A percentile compares a stretch with the other conserved stretches of the same genome.
Conservation (phyloP, 192 early-diverging fungal genomes). For the Coemansia sp. region DNA sequence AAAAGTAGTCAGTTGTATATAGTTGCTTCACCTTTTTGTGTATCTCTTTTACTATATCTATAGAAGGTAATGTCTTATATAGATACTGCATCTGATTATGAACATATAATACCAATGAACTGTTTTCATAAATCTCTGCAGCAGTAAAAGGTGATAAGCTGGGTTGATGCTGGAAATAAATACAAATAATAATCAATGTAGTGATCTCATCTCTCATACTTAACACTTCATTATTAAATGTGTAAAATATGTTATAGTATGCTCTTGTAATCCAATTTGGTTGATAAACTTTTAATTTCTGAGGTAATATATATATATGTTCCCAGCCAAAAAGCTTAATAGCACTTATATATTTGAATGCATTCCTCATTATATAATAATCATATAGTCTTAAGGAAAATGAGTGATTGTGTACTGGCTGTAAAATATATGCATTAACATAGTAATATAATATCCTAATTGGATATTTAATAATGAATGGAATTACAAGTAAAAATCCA, state of each 20-base stretch:
- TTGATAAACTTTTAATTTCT: not conserved
- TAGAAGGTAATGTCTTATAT: not conserved
- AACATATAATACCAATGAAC: not conserved
- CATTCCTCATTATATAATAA: not conserved
- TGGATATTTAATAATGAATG: not conserved
- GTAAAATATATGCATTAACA: not conserved
- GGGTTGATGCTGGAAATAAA: not conserved
- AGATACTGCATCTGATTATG: no score
- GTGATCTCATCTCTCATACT: not conserved
- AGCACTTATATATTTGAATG: not conserved
- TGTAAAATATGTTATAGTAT: slow-evolving; percentile 11
- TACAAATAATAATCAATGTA: slow-evolving; percentile 6
- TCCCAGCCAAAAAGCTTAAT: slow-evolving; percentile 49
- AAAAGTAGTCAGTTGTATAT: not conserved
- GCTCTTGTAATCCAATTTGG: slow-evolving; percentile 29
- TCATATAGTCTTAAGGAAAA: no score
- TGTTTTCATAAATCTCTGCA: slow-evolving; percentile 15
- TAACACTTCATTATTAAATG: not conserved
- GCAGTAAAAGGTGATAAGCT: not conserved
- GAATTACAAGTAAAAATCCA: not conserved
- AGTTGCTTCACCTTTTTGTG: not conserved
- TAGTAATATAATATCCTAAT: not conserved
- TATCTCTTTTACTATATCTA: not conserved
- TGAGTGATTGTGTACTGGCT: not conserved
- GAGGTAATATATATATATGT: slow-evolving; percentile 10